phyloP scores from a whole-genome alignment of 495 filamentous ascomycete species.

The Thermochaetoides thermophila region DNA sequence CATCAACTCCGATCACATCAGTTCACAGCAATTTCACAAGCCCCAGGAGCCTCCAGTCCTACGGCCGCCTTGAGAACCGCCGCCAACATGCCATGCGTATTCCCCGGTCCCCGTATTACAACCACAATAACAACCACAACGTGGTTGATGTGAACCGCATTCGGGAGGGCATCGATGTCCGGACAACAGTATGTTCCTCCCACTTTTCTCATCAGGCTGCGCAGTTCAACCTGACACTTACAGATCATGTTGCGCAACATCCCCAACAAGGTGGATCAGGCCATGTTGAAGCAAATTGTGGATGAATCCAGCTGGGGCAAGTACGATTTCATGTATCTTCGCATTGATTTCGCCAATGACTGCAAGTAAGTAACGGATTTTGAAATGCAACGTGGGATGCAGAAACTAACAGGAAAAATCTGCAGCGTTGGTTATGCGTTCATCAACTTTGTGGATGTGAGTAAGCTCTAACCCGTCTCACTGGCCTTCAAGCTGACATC shows the following conservation, averaged over 20 bases:
- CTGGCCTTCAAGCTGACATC: constrained; percentile 14
- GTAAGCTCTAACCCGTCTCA: constrained; percentile 11
- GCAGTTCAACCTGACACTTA: constrained; percentile 6
- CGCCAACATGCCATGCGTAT: constrained; percentile 29
- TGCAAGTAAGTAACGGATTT: constrained; percentile 54
- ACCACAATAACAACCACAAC: constrained; percentile 41
- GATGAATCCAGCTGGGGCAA: constrained; percentile 64
- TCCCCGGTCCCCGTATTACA: constrained; percentile 25
- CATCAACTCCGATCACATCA: constrained; percentile 20
- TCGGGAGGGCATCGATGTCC: constrained; percentile 49
- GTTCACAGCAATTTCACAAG: constrained; percentile 15
- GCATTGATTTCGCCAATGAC: constrained; percentile 80
- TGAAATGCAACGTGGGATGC: too few relatives aligned
- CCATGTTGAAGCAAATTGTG: constrained; percentile 63
- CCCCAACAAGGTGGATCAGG: constrained; percentile 76
- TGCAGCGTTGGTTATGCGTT: constrained; percentile 91
- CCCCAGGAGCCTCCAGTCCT: constrained; percentile 17
- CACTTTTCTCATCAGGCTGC: neutral
- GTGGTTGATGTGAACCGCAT: constrained; percentile 52
- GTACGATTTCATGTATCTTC: constrained; percentile 91
- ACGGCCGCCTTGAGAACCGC: constrained; percentile 17
- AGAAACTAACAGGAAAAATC: too few relatives aligned
- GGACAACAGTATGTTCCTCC: constrained; percentile 47
- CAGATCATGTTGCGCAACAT: constrained; percentile 96
- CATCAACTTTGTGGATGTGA: constrained; percentile 80